Conservation (phyloP, 352 stramenopile species). For the Blastocystis sp. region DNA sequence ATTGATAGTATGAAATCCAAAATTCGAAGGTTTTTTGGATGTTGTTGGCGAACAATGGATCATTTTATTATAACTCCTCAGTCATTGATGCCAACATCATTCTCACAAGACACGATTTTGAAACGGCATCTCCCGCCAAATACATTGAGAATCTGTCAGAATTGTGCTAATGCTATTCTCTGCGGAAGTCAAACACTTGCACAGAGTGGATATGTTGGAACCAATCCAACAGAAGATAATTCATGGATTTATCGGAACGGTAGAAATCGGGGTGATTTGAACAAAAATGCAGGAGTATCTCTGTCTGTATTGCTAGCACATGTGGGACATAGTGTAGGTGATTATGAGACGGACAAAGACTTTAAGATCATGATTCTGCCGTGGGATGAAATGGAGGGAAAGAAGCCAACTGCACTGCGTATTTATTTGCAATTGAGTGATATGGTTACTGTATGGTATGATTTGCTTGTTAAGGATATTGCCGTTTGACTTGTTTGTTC, state of each 20-base stretch:
- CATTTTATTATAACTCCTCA: conserved; percentile 53
- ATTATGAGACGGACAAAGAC: background rate
- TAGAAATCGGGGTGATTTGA: background rate
- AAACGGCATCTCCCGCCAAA: background rate
- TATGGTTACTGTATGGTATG: conserved; percentile 56
- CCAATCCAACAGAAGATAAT: background rate
- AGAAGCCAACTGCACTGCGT: conserved; percentile 33
- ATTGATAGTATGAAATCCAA: background rate
- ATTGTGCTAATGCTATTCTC: conserved; percentile 6
- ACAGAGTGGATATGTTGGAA: background rate
- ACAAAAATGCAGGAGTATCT: background rate
- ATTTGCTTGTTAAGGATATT: conserved; percentile 58
- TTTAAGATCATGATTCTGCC: conserved; percentile 38
- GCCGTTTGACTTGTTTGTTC: conserved; percentile 43
- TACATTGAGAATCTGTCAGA: background rate
- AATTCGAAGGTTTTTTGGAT: background rate
- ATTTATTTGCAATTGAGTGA: conserved; percentile 54
- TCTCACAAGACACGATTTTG: conserved; percentile 34
- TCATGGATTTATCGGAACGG: background rate
- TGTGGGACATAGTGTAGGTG: conserved; percentile 29
- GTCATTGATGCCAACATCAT: conserved; percentile 59
- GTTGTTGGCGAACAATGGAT: conserved; percentile 30
- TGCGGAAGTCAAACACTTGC: conserved; percentile 37
- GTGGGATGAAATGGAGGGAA: background rate
- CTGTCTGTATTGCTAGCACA: conserved; percentile 32